Conservation (phyloP, 1,284 basidiomycete genomes). For the Naganishia sp. region DNA sequence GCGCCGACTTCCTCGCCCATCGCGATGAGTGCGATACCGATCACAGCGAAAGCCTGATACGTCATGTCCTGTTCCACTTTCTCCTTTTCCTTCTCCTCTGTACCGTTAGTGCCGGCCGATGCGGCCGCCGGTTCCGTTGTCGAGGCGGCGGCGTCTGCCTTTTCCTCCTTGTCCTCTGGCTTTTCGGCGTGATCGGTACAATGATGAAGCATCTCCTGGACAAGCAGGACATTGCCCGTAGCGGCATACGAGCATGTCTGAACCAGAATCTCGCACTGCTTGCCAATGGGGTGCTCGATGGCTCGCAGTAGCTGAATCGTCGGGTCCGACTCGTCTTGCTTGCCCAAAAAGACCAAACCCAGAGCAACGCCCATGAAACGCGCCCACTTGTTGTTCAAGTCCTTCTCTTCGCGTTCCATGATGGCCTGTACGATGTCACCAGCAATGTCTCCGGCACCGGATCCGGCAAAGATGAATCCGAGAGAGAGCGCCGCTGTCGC, state of each 20-base stretch:
- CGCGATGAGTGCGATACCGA: conserved; percentile 90
- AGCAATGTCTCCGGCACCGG: conserved; percentile 90
- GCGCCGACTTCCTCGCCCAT: conserved; percentile 99
- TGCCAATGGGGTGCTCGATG: conserved; percentile 89
- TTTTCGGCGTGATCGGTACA: conserved; percentile 86
- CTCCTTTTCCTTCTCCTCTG: conserved; percentile 57
- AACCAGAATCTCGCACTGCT: conserved; percentile 87
- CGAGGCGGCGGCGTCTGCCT: conserved; percentile 37
- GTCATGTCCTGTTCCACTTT: conserved; percentile 68
- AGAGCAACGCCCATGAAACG: conserved; percentile 88
- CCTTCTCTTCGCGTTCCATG: conserved; percentile 75
- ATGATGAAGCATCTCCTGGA: conserved; percentile 89
- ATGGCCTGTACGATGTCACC: conserved; percentile 86
- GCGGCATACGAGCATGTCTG: conserved; percentile 95
- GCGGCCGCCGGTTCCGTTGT: conserved; percentile 28
- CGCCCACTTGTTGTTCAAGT: conserved; percentile 88
- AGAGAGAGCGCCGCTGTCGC: conserved; percentile 83
- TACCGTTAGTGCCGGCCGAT: not conserved
- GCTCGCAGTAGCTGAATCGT: conserved; percentile 94
- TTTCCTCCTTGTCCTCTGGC: conserved; percentile 41
- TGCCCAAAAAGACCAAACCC: conserved; percentile 85
- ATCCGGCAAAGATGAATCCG: conserved; percentile 94
- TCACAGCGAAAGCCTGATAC: conserved; percentile 89
- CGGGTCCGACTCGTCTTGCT: conserved; percentile 89
- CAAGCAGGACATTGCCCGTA: conserved; percentile 91